Conservation (phyloP, 805 yeast genomes). For the Sugiyamaella marilandica region DNA sequence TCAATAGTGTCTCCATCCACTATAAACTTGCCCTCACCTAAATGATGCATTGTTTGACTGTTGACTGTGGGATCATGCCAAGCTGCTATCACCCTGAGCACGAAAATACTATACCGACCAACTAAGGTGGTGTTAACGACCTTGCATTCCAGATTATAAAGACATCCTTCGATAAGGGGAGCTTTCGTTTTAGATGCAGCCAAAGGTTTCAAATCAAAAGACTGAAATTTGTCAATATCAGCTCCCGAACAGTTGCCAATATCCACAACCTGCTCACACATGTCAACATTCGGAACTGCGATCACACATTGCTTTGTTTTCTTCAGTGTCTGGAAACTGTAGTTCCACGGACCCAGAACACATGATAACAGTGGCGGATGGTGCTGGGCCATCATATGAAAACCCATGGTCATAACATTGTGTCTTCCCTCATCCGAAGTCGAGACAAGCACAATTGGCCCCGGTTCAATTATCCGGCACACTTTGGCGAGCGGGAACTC, state of each 20-base stretch:
- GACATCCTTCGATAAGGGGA: slow-evolving; percentile 11
- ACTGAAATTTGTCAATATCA: slow-evolving; percentile 9
- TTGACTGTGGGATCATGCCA: slow-evolving; percentile 7
- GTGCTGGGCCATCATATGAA: slow-evolving; percentile 16
- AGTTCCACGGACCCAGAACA: slow-evolving; percentile 14
- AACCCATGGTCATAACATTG: slow-evolving; percentile 17
- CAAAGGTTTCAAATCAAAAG: slow-evolving; percentile 1
- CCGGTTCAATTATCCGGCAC: slow-evolving; percentile 14
- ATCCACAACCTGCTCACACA: slow-evolving; percentile 13
- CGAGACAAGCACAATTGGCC: slow-evolving; percentile 13
- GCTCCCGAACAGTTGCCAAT: slow-evolving; percentile 17
- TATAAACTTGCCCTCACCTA: slow-evolving; percentile 12
- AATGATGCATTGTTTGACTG: slow-evolving; percentile 11
- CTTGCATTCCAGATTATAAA: slow-evolving; percentile 12
- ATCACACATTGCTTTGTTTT: slow-evolving; percentile 13
- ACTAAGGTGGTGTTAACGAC: slow-evolving; percentile 12
- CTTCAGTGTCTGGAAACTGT: slow-evolving; percentile 8
- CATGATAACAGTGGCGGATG: slow-evolving; percentile 13
- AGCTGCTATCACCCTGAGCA: slow-evolving; percentile 11
- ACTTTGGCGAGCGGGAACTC: slow-evolving; percentile 12
- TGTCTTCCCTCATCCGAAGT: slow-evolving; percentile 2
- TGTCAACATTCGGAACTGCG: slow-evolving; percentile 8
- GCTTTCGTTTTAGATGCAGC: slow-evolving; percentile 6
- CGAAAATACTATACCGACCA: slow-evolving; percentile 7
- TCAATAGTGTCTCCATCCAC: slow-evolving; percentile 8